These are phyloP conservation scores for Vanrija sp. DNA, from an alignment of 1,284 basidiomycete species.

Conservation along the genomic window DNA sequence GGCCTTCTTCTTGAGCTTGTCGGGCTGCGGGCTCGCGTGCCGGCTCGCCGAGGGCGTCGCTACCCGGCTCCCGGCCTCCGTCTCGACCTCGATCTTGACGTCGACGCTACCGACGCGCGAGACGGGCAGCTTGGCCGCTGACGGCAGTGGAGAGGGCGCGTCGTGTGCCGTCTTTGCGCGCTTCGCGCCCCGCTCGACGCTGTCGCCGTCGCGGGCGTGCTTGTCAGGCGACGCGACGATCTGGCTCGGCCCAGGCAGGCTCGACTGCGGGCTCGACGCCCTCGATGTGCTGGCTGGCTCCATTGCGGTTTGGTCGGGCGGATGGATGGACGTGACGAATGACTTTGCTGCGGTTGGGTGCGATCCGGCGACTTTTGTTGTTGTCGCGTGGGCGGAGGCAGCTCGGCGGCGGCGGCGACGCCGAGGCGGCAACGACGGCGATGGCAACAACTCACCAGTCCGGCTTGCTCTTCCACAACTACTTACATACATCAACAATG, in stretches of 20 bases:
- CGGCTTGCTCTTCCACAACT: too few relatives aligned
- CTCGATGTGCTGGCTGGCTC: too few relatives aligned
- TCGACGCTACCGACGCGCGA: background rate
- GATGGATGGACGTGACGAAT: background rate
- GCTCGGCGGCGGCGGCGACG: too few relatives aligned
- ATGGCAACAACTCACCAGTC: too few relatives aligned
- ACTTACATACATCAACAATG: too few relatives aligned
- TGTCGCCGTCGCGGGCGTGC: background rate
- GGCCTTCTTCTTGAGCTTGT: constrained; percentile 83
- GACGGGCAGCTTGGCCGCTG: background rate
- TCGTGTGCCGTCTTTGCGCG: constrained; percentile 2
- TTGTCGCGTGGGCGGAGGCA: too few relatives aligned
- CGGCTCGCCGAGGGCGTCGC: background rate
- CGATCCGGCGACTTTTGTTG: background rate
- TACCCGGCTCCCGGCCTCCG: background rate
- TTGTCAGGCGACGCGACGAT: background rate
- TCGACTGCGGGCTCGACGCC: background rate
- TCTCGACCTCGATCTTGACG: background rate
- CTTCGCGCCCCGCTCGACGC: constrained; percentile 3
- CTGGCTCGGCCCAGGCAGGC: background rate
- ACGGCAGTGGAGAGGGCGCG: background rate
- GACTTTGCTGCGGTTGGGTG: background rate
- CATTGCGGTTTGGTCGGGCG: background rate
- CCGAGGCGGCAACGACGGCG: too few relatives aligned
- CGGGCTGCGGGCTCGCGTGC: background rate